Percentiles rank a stretch among this genome's conserved stretches.
Conservation (phyloP, 345 rosid species). For the Hibiscus tridactylites region DNA sequence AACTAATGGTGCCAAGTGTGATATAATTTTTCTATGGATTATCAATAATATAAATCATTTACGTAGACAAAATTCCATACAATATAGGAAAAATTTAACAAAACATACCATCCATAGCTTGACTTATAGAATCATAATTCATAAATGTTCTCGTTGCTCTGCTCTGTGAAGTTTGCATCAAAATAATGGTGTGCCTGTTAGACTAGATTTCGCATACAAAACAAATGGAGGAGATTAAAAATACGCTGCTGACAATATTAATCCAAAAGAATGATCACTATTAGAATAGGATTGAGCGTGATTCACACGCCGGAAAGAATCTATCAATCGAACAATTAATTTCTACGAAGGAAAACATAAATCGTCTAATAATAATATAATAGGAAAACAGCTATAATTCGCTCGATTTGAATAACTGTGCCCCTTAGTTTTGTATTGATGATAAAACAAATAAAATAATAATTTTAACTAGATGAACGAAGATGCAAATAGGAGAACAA, state of each 20-base stretch:
- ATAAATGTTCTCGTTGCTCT: slow-evolving; percentile 84
- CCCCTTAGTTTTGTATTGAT: not conserved
- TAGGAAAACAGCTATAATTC: not conserved
- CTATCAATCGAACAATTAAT: not conserved
- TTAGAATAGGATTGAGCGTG: not conserved
- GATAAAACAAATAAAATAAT: too few relatives aligned
- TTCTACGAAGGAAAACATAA: not conserved
- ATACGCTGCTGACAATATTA: not conserved
- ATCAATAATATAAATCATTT: too few relatives aligned
- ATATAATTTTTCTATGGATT: too few relatives aligned
- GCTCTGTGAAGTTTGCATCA: slow-evolving; percentile 73
- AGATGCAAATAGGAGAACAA: too few relatives aligned
- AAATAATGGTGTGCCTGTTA: slow-evolving; percentile 79
- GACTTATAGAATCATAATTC: slow-evolving; percentile 82
- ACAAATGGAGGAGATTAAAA: not conserved
- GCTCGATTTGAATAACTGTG: not conserved
- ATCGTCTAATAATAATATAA: not conserved
- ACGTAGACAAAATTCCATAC: not conserved
- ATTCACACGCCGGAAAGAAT: not conserved
- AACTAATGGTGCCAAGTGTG: too few relatives aligned
- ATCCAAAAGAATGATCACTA: not conserved
- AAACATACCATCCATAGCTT: slow-evolving; percentile 86
- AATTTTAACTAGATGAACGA: too few relatives aligned
- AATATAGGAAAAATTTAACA: not conserved
- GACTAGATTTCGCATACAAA: slow-evolving; percentile 37